Conservation (phyloP, 768 basidiomycete genomes). For the Russula griseocarnosa region DNA sequence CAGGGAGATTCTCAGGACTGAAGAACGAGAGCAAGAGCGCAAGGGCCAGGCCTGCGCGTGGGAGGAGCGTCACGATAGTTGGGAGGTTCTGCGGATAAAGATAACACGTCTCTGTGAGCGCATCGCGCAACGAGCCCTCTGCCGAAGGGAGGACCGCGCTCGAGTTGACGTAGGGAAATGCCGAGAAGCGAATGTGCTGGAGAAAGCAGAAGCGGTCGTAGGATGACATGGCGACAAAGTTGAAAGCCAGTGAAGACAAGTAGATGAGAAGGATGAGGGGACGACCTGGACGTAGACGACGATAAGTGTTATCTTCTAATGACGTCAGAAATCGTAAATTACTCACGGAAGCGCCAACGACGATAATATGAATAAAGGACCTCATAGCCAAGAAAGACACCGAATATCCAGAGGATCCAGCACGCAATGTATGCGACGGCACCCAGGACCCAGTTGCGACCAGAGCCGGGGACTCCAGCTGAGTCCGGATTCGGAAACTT, state of each 20-base stretch:
- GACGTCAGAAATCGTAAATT: neutral
- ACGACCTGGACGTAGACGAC: conserved; percentile 50
- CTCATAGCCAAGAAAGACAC: conserved; percentile 44
- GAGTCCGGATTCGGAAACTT: conserved; percentile 68
- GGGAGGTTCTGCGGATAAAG: conserved; percentile 82
- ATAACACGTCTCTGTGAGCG: conserved; percentile 79
- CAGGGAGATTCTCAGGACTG: conserved; percentile 40
- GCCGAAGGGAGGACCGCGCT: conserved; percentile 31
- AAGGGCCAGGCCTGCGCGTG: conserved; percentile 71
- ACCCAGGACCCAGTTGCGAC: conserved; percentile 79
- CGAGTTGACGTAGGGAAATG: conserved; percentile 51
- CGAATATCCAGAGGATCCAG: conserved; percentile 43
- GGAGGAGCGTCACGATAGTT: conserved; percentile 74
- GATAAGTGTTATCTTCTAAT: no score
- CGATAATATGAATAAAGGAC: conserved; percentile 34
- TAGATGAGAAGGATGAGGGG: conserved; percentile 81
- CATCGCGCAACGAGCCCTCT: conserved; percentile 40
- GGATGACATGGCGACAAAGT: conserved; percentile 68
- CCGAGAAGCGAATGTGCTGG: conserved; percentile 68
- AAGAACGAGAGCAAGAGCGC: conserved; percentile 72
- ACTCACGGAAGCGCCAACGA: conserved; percentile 31
- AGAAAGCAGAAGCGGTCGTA: conserved; percentile 84
- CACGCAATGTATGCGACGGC: conserved; percentile 80
- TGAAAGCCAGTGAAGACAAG: conserved; percentile 53
- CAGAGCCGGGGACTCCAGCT: conserved; percentile 64